Conservation (phyloP, 2,329 filamentous ascomycete species). For the Rutstroemia sp. region DNA sequence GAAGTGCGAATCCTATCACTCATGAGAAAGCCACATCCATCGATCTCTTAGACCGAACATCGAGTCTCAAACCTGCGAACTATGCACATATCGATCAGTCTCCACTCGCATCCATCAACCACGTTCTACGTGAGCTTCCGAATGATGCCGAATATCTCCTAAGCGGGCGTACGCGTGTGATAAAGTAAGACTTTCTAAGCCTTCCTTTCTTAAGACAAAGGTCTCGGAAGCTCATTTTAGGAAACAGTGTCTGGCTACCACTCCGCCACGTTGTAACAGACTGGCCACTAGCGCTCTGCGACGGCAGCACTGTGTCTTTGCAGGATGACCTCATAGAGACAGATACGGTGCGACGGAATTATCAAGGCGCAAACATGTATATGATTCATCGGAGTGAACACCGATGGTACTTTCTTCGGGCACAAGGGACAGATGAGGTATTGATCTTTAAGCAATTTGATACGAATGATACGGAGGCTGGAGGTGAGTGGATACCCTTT, state of each 20-base stretch:
- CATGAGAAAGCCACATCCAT: neutral
- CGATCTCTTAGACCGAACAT: neutral
- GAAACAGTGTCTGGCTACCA: slow-evolving; percentile 8
- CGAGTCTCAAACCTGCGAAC: neutral
- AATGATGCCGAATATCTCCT: no score
- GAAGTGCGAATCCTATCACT: neutral
- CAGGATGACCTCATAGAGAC: slow-evolving; percentile 5
- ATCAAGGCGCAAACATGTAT: slow-evolving; percentile 11
- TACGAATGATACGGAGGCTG: no score
- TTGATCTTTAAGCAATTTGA: no score
- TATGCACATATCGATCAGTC: neutral
- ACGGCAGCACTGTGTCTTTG: slow-evolving; percentile 7
- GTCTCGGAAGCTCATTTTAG: neutral
- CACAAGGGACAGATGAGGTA: neutral
- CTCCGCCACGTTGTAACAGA: slow-evolving; percentile 2
- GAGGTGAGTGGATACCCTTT: no score
- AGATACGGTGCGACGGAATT: slow-evolving; percentile 9
- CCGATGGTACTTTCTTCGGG: slow-evolving; percentile 9
- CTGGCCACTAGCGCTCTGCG: slow-evolving; percentile 12
- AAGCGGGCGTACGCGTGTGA: no score
- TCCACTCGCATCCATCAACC: neutral
- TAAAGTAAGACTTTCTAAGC: no score
- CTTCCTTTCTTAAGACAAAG: no score
- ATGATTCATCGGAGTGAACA: neutral
- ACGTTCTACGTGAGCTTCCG: neutral